Conservation (phyloP, 192 early-diverging fungal species). For the Linnemannia elongata region DNA sequence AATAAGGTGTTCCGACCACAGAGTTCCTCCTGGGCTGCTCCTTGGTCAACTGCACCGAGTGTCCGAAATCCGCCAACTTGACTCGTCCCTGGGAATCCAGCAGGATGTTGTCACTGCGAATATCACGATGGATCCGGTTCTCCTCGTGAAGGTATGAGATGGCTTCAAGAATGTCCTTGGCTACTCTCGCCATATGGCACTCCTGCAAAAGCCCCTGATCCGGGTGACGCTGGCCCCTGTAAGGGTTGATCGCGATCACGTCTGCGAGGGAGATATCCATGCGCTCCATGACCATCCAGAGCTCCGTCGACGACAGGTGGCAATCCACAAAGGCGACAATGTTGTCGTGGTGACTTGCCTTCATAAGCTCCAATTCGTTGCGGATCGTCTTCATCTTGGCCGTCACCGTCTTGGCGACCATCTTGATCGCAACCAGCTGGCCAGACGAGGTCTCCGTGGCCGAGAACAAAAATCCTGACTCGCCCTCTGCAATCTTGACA, state of each 20-base stretch:
- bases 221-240: constrained; percentile 40
- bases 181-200: constrained; percentile 91
- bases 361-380: constrained; percentile 92
- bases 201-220: constrained; percentile 76
- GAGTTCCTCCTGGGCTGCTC: constrained; percentile 86
- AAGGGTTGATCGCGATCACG: constrained; percentile 89
- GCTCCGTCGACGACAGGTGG: constrained; percentile 82
- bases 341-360: constrained; percentile 89
- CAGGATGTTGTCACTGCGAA: constrained; percentile 94
- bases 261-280: constrained; percentile 99
- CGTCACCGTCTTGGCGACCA: constrained; percentile 87
- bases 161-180: constrained; percentile 85
- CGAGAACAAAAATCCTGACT: constrained; percentile 91
- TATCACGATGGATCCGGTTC: constrained; percentile 93
- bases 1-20: constrained; percentile 94
- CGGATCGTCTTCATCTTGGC: constrained; percentile 93
- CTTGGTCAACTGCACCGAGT: constrained; percentile 91
- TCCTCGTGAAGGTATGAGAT: constrained; percentile 82
- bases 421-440: constrained; percentile 88
- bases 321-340: constrained; percentile 95
- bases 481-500: constrained; percentile 94
- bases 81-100: constrained; percentile 85
- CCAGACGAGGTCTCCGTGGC: constrained; percentile 74
- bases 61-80: constrained; percentile 97
- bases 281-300: constrained; percentile 98